Evolutionary conservation across 2,329 filamentous ascomycete species (phyloP).

Genomic region (Trichophaea hybrida): DNA sequence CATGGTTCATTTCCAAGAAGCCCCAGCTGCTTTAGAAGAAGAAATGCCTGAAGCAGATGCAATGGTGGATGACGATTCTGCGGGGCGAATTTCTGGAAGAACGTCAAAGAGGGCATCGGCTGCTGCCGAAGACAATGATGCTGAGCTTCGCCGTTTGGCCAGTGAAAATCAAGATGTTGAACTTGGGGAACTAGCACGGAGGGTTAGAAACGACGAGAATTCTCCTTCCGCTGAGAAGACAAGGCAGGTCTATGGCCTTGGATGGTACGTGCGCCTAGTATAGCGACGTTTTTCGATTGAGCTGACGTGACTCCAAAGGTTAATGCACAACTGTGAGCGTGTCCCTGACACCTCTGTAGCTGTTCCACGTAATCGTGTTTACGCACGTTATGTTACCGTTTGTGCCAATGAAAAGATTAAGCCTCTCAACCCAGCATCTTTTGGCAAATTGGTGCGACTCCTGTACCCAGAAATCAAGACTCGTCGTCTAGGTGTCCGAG

Average conservation of each 20-base stretch:
- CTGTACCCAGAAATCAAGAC: slow-evolving; percentile 94
- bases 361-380: slow-evolving; percentile 82
- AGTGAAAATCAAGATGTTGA: slow-evolving; percentile 24
- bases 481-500: slow-evolving; percentile 74
- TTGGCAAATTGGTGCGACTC: slow-evolving; percentile 91
- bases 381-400: slow-evolving; percentile 83
- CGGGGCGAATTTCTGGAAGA: slow-evolving; percentile 12
- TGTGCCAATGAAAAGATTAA: slow-evolving; percentile 90
- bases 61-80: slow-evolving; percentile 10
- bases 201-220: slow-evolving; percentile 26
- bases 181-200: slow-evolving; percentile 25
- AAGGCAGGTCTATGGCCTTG: slow-evolving; percentile 76
- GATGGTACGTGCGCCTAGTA: slow-evolving; percentile 47
- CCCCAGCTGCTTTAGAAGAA: slow-evolving; percentile 10
- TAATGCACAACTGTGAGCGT: slow-evolving; percentile 27
- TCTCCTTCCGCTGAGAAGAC: slow-evolving; percentile 60
- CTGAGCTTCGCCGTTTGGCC: slow-evolving; percentile 25
- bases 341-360: slow-evolving; percentile 32
- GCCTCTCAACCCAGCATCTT: slow-evolving; percentile 89
- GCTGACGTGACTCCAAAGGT: slow-evolving; percentile 16
- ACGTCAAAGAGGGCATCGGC: slow-evolving; percentile 20
- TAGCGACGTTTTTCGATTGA: neutral
- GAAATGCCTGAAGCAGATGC: slow-evolving; percentile 7
- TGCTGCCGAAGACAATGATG: slow-evolving; percentile 26
- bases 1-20: slow-evolving; percentile 16